Evolutionary conservation across 106 monocot genomes (phyloP), one percentile per base, ranked within the genome.

Genomic region (Hemerocallis citrina): DNA sequence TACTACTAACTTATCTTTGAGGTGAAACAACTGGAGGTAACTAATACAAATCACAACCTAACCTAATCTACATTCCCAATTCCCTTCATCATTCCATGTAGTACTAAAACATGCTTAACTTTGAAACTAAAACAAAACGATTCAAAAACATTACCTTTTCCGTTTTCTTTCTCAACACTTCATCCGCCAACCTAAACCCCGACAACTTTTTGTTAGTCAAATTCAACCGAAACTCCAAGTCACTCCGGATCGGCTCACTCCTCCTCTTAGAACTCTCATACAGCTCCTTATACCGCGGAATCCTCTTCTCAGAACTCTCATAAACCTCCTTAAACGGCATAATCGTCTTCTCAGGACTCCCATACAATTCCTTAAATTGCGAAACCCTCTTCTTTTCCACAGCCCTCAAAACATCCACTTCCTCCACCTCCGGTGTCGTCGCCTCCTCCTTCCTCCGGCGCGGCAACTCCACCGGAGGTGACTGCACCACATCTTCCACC

Each of bases 241-340:
- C 41, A 36, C 68, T 84, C 42, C 90, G 36, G 49, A 15, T 81
- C 1, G 42, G 36, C 67, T 81, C 80, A 50, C 71, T 52, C 29
- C 64, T 75, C 59, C 64, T 79, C 1, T 52, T n/a, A 4, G 78
- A 56, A 29, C 65, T 64, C 61, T 78, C 67, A 48, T 83, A 79
- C 71, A 95, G 74, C 16, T 76, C 78, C 68, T 86, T 89, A 50
- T 95, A 95, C 59, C 74, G 8, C 32, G 89, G 89, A 10, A 47
- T 62, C 50, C 20, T 78, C 28, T 41, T 77, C 16, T 20, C 64
- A 43, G 35, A 54, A 11, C 63, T 44, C 61, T 64, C 32, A 32
- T 66, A 39, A 73, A 66, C 15, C 76, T 63, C 29, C n/a, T n/a
- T n/a, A n/a, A n/a, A n/a, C 1, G 42, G 36, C 67, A 79, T 78